phyloP scores from a whole-genome alignment of 1,139 yeast genomes.

The Trichomonascaceae sp. region DNA sequence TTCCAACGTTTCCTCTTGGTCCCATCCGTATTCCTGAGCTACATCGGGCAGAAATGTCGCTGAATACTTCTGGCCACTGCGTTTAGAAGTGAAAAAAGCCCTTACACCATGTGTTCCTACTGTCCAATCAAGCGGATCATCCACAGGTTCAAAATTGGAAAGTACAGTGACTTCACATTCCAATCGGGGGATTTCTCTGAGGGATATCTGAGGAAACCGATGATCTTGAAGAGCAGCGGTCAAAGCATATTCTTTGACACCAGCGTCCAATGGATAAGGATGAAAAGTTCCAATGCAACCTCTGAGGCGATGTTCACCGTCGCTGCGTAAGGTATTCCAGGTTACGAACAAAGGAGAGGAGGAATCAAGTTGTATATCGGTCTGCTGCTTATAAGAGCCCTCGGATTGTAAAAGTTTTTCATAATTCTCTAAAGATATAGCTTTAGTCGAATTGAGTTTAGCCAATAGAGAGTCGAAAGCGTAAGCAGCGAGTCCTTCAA shows the following conservation, averaged over 20 bases:
- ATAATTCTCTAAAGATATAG: neutral
- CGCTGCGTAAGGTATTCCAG: slow-evolving; percentile 55
- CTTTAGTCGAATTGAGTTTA: slow-evolving; percentile 17
- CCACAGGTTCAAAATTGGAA: slow-evolving; percentile 49
- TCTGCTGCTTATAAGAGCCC: neutral
- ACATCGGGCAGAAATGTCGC: slow-evolving; percentile 92
- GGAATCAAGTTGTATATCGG: neutral
- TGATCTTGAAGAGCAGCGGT: slow-evolving; percentile 72
- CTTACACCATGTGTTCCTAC: slow-evolving; percentile 79
- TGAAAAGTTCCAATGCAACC: slow-evolving; percentile 93
- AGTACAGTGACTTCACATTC: slow-evolving; percentile 58
- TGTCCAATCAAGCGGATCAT: slow-evolving; percentile 61
- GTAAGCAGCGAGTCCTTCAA: slow-evolving; percentile 33
- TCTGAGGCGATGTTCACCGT: slow-evolving; percentile 45
- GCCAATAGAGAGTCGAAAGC: slow-evolving; percentile 39
- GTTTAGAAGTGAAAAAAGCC: slow-evolving; percentile 40
- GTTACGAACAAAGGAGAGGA: slow-evolving; percentile 70
- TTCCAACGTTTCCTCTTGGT: slow-evolving; percentile 59
- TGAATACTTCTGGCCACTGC: slow-evolving; percentile 32
- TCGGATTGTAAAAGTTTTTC: neutral
- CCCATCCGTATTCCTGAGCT: slow-evolving; percentile 87
- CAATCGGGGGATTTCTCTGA: slow-evolving; percentile 47
- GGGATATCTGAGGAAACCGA: slow-evolving; percentile 63
- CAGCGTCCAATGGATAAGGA: slow-evolving; percentile 43
- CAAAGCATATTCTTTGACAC: slow-evolving; percentile 57